These are phyloP conservation scores for Aspergillus steynii DNA, from an alignment of 495 filamentous ascomycete species.

Conservation along the genomic window DNA sequence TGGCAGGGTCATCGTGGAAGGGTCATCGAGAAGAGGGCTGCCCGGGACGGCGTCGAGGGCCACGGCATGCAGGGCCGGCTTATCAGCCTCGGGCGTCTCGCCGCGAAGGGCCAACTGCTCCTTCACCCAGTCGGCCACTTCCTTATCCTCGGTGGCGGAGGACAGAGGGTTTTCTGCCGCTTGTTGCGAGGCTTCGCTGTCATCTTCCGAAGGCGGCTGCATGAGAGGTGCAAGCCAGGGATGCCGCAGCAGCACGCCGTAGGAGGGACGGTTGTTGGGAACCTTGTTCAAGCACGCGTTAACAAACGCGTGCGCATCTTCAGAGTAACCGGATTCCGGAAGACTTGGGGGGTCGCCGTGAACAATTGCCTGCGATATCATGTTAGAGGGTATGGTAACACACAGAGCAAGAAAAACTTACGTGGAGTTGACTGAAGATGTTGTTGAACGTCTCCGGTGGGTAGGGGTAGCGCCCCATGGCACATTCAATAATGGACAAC, in stretches of 20 bases:
- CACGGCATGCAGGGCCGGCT: slow-evolving; percentile 78
- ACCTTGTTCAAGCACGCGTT: slow-evolving; percentile 88
- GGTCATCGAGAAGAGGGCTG: slow-evolving; percentile 35
- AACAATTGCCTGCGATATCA: slow-evolving; percentile 78
- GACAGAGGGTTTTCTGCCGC: slow-evolving; percentile 40
- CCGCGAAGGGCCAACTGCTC: slow-evolving; percentile 62
- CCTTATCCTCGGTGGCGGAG: slow-evolving; percentile 60
- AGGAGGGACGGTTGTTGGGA: slow-evolving; percentile 85
- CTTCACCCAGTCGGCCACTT: slow-evolving; percentile 86
- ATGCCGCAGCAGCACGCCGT: slow-evolving; percentile 84
- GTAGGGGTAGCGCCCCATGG: slow-evolving; percentile 93
- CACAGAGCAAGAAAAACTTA: slow-evolving; percentile 54
- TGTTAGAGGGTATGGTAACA: slow-evolving; percentile 7
- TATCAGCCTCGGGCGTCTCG: slow-evolving; percentile 48
- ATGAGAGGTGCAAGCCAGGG: slow-evolving; percentile 80
- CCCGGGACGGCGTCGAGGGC: slow-evolving; percentile 62
- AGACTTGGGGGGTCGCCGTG: slow-evolving; percentile 90
- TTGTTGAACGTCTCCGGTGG: slow-evolving; percentile 98
- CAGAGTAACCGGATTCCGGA: slow-evolving; percentile 73
- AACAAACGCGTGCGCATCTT: slow-evolving; percentile 83
- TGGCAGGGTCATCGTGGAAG: slow-evolving; percentile 14
- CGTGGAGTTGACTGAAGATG: slow-evolving; percentile 95
- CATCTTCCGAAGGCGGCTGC: slow-evolving; percentile 78
- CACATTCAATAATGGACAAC: slow-evolving; percentile 94
- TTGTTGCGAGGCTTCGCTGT: slow-evolving; percentile 53